Evolutionary conservation across 257 asterid genomes (phyloP).

Genomic region (Apocynum venetum): DNA sequence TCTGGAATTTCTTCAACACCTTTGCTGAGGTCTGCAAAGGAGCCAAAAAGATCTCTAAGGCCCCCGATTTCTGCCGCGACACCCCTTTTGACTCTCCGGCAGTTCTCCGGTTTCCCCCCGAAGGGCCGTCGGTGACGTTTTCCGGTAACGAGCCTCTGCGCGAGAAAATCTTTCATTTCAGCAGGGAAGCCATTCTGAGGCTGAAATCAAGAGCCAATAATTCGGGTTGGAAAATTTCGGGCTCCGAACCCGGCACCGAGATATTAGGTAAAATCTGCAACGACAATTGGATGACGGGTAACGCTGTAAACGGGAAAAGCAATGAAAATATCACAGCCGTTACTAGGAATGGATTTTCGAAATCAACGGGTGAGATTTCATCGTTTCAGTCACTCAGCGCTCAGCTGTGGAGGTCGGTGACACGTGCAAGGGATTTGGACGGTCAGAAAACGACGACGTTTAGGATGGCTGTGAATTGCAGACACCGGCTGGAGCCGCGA

Average conservation of each 20-base stretch:
- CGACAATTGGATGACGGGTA: conserved; percentile 32
- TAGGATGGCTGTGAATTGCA: conserved; percentile 89
- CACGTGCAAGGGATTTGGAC: conserved; percentile 62
- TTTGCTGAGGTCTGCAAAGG: conserved; percentile 68
- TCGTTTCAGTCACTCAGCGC: conserved; percentile 84
- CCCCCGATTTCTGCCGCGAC: conserved; percentile 58
- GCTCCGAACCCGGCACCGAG: conserved; percentile 27
- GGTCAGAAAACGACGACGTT: conserved; percentile 66
- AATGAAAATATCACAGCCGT: conserved; percentile 45
- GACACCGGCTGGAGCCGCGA: conserved; percentile 73
- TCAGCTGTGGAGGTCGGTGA: conserved; percentile 83
- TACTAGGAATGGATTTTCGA: conserved; percentile 4
- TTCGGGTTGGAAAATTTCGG: conserved; percentile 18
- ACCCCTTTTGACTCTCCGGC: conserved; percentile 65
- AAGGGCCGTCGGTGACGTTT: conserved; percentile 82
- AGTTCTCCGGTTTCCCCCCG: conserved; percentile 52
- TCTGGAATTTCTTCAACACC: conserved; percentile 89
- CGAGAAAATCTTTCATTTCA: conserved; percentile 72
- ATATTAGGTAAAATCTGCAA: conserved; percentile 35
- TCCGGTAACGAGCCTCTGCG: conserved; percentile 71
- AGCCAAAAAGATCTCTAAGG: conserved; percentile 34
- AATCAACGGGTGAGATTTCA: conserved; percentile 58
- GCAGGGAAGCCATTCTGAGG: conserved; percentile 61
- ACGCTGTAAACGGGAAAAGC: conserved; percentile 27
- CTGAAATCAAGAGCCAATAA: conserved; percentile 57